Evolutionary conservation across 1,139 yeast species (phyloP).

Genomic region (Protomyces inundatus): DNA sequence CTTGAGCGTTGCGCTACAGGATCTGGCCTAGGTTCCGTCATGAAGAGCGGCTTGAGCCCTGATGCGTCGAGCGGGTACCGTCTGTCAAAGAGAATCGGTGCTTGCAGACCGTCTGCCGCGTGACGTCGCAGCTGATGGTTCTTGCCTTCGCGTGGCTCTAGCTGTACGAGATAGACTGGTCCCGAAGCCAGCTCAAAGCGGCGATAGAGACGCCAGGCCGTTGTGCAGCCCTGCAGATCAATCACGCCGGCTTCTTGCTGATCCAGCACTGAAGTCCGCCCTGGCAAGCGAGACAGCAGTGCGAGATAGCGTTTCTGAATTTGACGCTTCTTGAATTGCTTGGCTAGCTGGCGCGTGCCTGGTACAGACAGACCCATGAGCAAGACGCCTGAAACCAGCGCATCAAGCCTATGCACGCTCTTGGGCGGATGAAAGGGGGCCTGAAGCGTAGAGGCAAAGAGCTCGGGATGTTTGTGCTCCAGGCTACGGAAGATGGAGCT

Average conservation of each 20-base stretch:
- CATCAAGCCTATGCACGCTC: conserved; percentile 16
- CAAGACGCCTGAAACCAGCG: conserved; percentile 2
- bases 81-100: conserved; percentile 14
- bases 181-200: not conserved
- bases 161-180: conserved; percentile 2
- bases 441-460: not conserved
- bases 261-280: not conserved
- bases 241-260: not conserved
- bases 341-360: conserved; percentile 16
- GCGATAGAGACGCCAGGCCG: not conserved
- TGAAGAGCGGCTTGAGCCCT: not conserved
- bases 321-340: not conserved
- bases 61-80: not conserved
- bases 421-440: conserved; percentile 20
- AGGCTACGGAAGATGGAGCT: not conserved
- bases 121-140: conserved; percentile 18
- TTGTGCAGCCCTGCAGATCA: conserved; percentile 3
- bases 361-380: conserved; percentile 9
- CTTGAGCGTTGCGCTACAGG: not conserved
- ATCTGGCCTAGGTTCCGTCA: not conserved
- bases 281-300: not conserved
- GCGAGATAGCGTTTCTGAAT: conserved; percentile 12
- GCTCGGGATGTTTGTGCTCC: not conserved
- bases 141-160: conserved; percentile 13
- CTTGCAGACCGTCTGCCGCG: conserved; percentile 8